Conservation (phyloP, 108 stramenopile genomes). For the Fistulifera pelliculosa region DNA sequence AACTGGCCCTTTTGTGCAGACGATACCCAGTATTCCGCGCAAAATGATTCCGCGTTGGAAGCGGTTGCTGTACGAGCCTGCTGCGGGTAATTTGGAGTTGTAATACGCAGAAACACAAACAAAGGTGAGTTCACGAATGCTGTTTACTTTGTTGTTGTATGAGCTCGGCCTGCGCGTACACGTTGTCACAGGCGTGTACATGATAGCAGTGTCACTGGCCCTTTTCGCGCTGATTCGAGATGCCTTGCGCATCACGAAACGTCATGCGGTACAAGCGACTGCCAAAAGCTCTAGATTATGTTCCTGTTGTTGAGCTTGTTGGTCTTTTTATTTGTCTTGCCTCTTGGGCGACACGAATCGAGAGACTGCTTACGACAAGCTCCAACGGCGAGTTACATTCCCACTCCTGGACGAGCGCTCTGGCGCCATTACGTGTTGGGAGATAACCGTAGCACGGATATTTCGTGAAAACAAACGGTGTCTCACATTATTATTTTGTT, state of each 20-base stretch:
- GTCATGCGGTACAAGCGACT: slow-evolving; percentile 60
- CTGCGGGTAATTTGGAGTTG: slow-evolving; percentile 12
- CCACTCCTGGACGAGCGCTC: slow-evolving; percentile 71
- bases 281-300: slow-evolving; percentile 56
- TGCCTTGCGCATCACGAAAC: slow-evolving; percentile 14
- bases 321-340: slow-evolving; percentile 11
- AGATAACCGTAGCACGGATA: slow-evolving; percentile 73
- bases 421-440: slow-evolving; percentile 69
- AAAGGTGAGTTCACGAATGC: not conserved
- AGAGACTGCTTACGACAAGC: slow-evolving; percentile 37
- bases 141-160: slow-evolving; percentile 7
- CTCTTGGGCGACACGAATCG: no score
- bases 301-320: slow-evolving; percentile 29
- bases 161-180: slow-evolving; percentile 66
- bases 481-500: no score
- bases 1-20: slow-evolving; percentile 45
- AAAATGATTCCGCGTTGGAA: slow-evolving; percentile 76
- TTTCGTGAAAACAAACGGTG: slow-evolving; percentile 3
- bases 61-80: slow-evolving; percentile 56
- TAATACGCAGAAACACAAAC: no score
- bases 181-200: slow-evolving; percentile 41
- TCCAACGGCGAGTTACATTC: slow-evolving; percentile 56
- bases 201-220: slow-evolving; percentile 58
- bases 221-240: slow-evolving; percentile 45
- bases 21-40: slow-evolving; percentile 55